Conservation (phyloP, 768 basidiomycete genomes). For the Serendipita sp. region DNA sequence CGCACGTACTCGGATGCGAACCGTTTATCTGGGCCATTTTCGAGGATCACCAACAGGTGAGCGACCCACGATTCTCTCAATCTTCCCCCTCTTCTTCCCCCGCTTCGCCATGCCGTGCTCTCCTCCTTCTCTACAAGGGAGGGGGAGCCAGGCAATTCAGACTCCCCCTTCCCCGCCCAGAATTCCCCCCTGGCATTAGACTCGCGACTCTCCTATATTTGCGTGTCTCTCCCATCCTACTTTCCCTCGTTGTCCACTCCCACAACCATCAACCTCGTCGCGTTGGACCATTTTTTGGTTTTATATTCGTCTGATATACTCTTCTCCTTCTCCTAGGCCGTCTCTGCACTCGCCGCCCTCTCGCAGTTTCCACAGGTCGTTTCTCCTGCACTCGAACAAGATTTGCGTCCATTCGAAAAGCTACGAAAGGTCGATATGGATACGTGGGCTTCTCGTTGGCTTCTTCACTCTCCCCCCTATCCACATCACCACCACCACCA, state of each 20-base stretch:
- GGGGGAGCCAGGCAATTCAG: neutral
- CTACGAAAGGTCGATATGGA: neutral
- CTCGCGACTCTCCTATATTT: neutral
- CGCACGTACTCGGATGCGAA: neutral
- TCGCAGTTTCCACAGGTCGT: neutral
- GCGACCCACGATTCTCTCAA: neutral
- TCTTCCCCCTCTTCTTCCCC: neutral
- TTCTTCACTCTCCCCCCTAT: neutral
- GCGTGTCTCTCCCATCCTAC: neutral
- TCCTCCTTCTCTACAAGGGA: no score
- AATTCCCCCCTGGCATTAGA: no score
- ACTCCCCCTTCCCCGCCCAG: neutral
- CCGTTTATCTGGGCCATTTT: neutral
- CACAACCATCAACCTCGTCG: neutral
- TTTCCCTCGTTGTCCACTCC: neutral
- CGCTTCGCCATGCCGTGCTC: neutral
- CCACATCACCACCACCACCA: neutral
- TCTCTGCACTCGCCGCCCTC: neutral
- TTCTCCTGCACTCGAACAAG: neutral
- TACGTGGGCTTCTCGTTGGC: neutral
- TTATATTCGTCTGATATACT: neutral
- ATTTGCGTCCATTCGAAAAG: neutral
- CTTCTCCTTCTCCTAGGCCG: neutral
- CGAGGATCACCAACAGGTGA: neutral
- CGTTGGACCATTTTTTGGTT: no score